phyloP scores from a whole-genome alignment of 129 eudicot species.

The Sambucus nigra region DNA sequence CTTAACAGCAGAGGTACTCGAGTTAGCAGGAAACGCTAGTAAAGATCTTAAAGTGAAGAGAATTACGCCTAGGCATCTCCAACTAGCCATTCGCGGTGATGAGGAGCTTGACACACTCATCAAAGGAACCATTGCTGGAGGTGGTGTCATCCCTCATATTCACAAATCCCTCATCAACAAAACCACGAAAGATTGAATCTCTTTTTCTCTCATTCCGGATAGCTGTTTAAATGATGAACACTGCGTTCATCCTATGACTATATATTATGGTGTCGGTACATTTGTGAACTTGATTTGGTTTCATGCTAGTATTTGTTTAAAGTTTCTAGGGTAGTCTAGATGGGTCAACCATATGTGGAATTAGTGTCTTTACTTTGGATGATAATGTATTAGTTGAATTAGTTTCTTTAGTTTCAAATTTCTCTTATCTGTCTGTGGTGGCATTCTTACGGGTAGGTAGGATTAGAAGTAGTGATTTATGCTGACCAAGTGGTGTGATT shows the following conservation, averaged over 20 bases:
- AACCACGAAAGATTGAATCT: slow-evolving; percentile 42
- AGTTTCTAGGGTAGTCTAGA: slow-evolving; percentile 12
- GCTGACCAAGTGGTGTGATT: too few species aligned
- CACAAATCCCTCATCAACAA: slow-evolving; percentile 93
- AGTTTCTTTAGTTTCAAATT: too few species aligned
- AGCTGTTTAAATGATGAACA: not conserved
- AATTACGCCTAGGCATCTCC: slow-evolving; percentile 77
- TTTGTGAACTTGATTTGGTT: slow-evolving; percentile 4
- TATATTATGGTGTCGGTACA: too few species aligned
- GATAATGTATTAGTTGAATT: too few species aligned
- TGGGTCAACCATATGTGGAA: too few species aligned
- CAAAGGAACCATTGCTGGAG: slow-evolving; percentile 89
- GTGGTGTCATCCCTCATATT: slow-evolving; percentile 96
- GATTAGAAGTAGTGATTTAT: too few species aligned
- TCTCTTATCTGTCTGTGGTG: too few species aligned
- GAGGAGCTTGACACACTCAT: slow-evolving; percentile 84
- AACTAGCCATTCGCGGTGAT: slow-evolving; percentile 83
- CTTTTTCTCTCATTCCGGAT: not conserved
- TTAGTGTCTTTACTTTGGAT: too few species aligned
- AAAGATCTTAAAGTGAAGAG: slow-evolving; percentile 87
- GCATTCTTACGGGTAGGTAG: too few species aligned
- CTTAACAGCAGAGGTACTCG: slow-evolving; percentile 79
- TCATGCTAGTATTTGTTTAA: slow-evolving; percentile 2
- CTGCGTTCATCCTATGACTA: slow-evolving; percentile 18
- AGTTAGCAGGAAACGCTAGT: slow-evolving; percentile 81